phyloP scores from a whole-genome alignment of 495 filamentous ascomycete species.

The Annulohypoxylon nitens region DNA sequence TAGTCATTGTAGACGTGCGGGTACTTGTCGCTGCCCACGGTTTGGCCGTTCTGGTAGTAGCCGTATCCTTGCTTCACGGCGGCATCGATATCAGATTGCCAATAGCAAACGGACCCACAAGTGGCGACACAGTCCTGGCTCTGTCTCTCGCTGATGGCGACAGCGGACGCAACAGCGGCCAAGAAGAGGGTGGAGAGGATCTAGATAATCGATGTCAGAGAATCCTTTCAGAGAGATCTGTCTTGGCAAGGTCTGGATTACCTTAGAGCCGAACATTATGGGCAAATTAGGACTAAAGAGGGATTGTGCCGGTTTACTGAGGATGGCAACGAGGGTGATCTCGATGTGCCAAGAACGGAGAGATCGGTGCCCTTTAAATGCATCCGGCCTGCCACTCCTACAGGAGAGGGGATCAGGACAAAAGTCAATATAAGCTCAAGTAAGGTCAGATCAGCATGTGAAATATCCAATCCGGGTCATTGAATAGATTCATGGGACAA shows the following conservation, averaged over 20 bases:
- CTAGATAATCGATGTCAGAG: constrained; percentile 28
- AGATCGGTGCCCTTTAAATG: not conserved
- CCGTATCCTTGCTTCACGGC: constrained; percentile 66
- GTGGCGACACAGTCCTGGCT: constrained; percentile 53
- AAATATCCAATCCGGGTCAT: constrained; percentile 33
- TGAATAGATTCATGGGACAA: constrained; percentile 25
- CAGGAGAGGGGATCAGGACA: not conserved
- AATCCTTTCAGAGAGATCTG: not conserved
- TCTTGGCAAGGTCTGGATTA: constrained; percentile 12
- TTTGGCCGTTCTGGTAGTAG: constrained; percentile 58
- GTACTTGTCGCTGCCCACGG: constrained; percentile 66
- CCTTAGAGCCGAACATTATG: constrained; percentile 50
- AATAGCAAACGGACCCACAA: constrained; percentile 57
- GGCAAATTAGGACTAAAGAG: not conserved
- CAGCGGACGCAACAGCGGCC: constrained; percentile 50
- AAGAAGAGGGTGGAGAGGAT: constrained; percentile 52
- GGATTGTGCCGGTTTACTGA: not conserved
- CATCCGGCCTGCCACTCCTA: constrained; percentile 23
- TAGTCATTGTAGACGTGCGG: constrained; percentile 81
- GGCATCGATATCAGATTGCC: constrained; percentile 57
- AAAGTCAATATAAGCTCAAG: constrained; percentile 11
- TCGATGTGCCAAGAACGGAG: constrained; percentile 7
- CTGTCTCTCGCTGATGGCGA: constrained; percentile 40
- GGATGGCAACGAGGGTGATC: constrained; percentile 6
- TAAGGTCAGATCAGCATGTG: constrained; percentile 28